Conservation (phyloP, 23 red algal species). For the Gracilaria caudata region DNA sequence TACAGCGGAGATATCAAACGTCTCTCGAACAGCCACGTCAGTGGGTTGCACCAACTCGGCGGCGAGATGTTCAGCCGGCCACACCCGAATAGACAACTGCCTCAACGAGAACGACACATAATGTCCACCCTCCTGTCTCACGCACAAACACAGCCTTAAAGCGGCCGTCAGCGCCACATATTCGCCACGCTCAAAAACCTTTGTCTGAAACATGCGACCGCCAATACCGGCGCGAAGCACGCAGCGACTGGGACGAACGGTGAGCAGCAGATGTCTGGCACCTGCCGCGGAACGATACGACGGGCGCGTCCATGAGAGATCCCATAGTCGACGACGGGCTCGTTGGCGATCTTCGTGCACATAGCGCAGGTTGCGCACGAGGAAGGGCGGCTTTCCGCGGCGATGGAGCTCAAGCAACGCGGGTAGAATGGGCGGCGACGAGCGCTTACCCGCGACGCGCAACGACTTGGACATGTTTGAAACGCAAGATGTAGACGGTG, state of each 20-base stretch:
- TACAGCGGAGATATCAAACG: constrained; percentile 57
- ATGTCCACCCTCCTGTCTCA: constrained; percentile 9
- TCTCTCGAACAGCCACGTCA: background rate
- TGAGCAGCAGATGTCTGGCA: constrained; percentile 39
- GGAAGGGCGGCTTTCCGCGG: constrained; percentile 41
- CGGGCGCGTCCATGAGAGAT: constrained; percentile 26
- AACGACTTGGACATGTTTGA: background rate
- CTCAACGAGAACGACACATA: constrained; percentile 42
- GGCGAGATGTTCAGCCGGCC: constrained; percentile 43
- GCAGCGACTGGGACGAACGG: constrained; percentile 42
- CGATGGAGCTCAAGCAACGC: constrained; percentile 35
- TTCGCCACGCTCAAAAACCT: background rate
- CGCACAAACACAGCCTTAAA: constrained; percentile 33
- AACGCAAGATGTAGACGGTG: no score
- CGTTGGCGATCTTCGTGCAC: constrained; percentile 24
- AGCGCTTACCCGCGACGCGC: background rate
- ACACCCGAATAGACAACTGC: constrained; percentile 6
- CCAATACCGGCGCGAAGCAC: constrained; percentile 3
- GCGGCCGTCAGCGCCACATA: constrained; percentile 16
- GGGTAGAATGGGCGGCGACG: constrained; percentile 8
- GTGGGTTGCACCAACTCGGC: background rate
- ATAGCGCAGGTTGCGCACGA: constrained; percentile 61
- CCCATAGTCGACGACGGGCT: constrained; percentile 27
- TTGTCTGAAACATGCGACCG: background rate
- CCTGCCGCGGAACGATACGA: constrained; percentile 20